Percentiles rank a stretch among this genome's conserved stretches.
phyloP scores from a whole-genome alignment of 306 rosid genomes.

The Acacia acuminata region DNA sequence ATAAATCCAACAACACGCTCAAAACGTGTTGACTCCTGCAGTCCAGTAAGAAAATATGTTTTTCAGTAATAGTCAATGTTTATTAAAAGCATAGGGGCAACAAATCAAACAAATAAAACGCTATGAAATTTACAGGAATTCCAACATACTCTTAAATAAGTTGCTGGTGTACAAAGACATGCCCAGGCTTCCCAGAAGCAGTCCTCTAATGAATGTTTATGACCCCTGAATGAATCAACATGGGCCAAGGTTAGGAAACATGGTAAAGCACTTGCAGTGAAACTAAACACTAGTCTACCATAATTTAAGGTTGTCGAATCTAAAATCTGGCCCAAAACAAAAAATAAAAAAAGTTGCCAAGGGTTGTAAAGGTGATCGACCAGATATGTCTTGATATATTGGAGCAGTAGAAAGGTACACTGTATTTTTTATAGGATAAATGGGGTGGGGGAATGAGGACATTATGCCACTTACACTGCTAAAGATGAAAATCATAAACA shows the following conservation, averaged over 20 bases:
- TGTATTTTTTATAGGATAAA: background rate
- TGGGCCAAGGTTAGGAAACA: constrained; percentile 37
- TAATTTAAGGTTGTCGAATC: constrained; percentile 14
- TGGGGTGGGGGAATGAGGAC: background rate
- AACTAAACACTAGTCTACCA: constrained; percentile 17
- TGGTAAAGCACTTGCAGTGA: constrained; percentile 29
- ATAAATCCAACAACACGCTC: constrained; percentile 92
- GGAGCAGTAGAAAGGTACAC: background rate
- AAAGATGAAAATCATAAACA: background rate
- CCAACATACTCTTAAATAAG: constrained; percentile 74
- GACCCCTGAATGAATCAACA: constrained; percentile 49
- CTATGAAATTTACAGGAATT: constrained; percentile 29
- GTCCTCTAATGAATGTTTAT: constrained; percentile 73
- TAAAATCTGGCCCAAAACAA: background rate
- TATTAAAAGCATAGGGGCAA: constrained; percentile 13
- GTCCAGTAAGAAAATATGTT: constrained; percentile 21
- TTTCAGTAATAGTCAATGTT: constrained; percentile 26
- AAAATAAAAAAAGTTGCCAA: background rate
- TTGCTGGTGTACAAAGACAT: constrained; percentile 82
- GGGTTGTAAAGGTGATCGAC: background rate
- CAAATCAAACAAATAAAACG: background rate
- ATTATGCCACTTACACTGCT: constrained; percentile 10
- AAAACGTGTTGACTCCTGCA: constrained; percentile 82
- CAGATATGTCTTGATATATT: background rate
- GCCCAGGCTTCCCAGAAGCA: constrained; percentile 99